Evolutionary conservation across 176 grass and related monocot genomes (phyloP), one percentile per base, ranked within the genome.

Genomic region (Musa troglodytarum): DNA sequence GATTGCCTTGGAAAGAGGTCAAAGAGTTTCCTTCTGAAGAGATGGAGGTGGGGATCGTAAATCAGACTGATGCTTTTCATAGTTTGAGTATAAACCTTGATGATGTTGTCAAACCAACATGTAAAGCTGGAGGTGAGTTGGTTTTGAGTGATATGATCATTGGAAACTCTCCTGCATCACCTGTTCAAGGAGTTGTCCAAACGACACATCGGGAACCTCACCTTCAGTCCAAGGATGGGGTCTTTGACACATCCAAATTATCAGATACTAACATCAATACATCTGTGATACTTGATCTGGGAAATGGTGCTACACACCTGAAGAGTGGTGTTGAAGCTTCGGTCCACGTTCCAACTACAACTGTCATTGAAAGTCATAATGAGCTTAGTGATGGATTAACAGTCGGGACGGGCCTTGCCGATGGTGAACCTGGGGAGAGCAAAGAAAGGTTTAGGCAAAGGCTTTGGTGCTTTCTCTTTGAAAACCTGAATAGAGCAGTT

Each of bases 391-490:
- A 79, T 62, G 26, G 74, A 21, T 17, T 63, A 72, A 7, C 63
- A 53, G 77, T 71, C 87, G 72, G 82, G 76, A 61, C 80, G 72
- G 81, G 78, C 80, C 81, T 91, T 79, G 76, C 75, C 24, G 69
- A 80, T 76, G 82, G 75, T 76, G 86, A 98, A 93, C 80, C 65
- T 77, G 74, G 87, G 26, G 90, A 93, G 86, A 93, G 90, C 86
- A 98, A 94, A 92, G 95, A 98, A 89, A 87, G 95, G 78, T 91
- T 98, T 74, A 98, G 88, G 71, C 90, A 98, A 77, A 98, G 95
- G 75, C 90, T 98, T 78, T 98, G 95, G 95, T 93, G 95, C 81
- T 98, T 98, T 82, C 95, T 98, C 85, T 98, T 98, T 81, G 95
- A 98, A 79, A 98, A 93, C 85, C 82, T 98, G 22, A 98, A 98